A percentile compares a stretch with the other conserved stretches of the same genome.
Conservation (phyloP, 441 rosid genomes). For the Gossypium gossypioides region DNA sequence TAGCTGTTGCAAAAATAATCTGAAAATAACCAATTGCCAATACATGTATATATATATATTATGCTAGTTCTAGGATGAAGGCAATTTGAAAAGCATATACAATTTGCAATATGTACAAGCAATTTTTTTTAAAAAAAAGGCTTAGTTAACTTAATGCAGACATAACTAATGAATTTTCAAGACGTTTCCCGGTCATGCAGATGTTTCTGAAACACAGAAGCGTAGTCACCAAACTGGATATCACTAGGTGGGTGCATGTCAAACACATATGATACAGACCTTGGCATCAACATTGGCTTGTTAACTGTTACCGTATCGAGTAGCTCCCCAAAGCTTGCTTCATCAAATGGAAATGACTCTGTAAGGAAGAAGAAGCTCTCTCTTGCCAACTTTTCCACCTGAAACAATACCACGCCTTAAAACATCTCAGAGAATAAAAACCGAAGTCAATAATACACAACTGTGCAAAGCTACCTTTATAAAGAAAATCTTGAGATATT, state of each 20-base stretch:
- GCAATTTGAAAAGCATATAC: background rate
- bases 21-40: background rate
- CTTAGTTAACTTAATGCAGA: background rate
- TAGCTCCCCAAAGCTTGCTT: constrained; percentile 54
- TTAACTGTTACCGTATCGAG: constrained; percentile 24
- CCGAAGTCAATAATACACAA: background rate
- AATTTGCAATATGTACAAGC: background rate
- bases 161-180: background rate
- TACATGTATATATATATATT: too few relatives aligned
- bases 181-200: constrained; percentile 18
- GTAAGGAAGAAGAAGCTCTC: constrained; percentile 73
- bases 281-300: constrained; percentile 52
- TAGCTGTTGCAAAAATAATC: background rate
- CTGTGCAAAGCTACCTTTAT: background rate
- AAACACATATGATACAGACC: constrained; percentile 64
- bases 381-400: constrained; percentile 77
- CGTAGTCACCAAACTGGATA: constrained; percentile 42
- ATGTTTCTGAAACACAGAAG: constrained; percentile 23
- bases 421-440: background rate
- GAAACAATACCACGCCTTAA: constrained; percentile 10
- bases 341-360: constrained; percentile 60
- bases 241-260: constrained; percentile 48
- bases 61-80: background rate
- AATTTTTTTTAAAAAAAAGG: background rate
- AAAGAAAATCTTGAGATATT: background rate